Conservation (phyloP, 2,329 filamentous ascomycete genomes). For the Monascus ruber region DNA sequence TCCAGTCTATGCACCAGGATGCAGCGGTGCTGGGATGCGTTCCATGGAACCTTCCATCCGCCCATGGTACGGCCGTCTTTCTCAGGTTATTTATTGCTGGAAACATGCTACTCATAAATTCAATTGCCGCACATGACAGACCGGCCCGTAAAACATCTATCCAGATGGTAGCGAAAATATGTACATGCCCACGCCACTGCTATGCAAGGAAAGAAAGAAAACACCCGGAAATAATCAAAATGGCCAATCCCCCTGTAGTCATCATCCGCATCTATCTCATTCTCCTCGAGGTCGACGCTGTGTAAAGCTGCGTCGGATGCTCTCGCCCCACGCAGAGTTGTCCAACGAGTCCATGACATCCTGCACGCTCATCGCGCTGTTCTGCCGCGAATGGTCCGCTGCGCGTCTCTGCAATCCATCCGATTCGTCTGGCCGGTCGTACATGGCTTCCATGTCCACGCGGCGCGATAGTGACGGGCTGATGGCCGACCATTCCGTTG, state of each 20-base stretch:
- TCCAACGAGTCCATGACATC: slow-evolving; percentile 78
- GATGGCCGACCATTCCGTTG: slow-evolving; percentile 42
- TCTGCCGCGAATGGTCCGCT: slow-evolving; percentile 45
- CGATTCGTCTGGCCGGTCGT: slow-evolving; percentile 17
- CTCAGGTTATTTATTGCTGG: too few species aligned
- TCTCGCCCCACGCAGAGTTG: slow-evolving; percentile 86
- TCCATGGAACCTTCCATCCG: too few species aligned
- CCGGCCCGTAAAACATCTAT: too few species aligned
- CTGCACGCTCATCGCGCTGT: slow-evolving; percentile 59
- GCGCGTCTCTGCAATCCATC: slow-evolving; percentile 9
- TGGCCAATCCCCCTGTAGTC: slow-evolving; percentile 1
- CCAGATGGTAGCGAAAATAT: background rate
- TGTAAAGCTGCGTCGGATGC: slow-evolving; percentile 79
- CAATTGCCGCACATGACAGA: too few species aligned
- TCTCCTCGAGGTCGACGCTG: slow-evolving; percentile 35
- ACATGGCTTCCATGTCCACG: slow-evolving; percentile 18
- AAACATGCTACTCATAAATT: too few species aligned
- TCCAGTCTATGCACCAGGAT: too few species aligned
- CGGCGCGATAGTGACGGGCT: slow-evolving; percentile 33
- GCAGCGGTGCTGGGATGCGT: too few species aligned
- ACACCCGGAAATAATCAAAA: slow-evolving; percentile 2
- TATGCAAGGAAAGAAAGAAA: slow-evolving; percentile 11
- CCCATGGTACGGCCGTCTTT: too few species aligned
- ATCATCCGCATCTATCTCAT: slow-evolving; percentile 8
- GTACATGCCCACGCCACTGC: slow-evolving; percentile 9